Conservation (phyloP, 73 alveolate species). For the Tetrahymena malaccensis region DNA sequence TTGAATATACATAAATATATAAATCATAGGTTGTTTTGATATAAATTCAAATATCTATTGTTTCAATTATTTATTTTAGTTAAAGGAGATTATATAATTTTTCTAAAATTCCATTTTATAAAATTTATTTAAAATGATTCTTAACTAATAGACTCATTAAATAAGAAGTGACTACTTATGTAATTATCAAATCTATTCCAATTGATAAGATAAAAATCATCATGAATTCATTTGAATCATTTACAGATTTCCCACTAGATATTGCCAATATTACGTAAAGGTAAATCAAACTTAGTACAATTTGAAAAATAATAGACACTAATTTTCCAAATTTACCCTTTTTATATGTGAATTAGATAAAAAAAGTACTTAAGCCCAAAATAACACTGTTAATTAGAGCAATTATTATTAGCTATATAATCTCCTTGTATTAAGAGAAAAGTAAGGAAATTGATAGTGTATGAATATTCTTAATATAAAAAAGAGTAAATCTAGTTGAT, state of each 20-base stretch:
- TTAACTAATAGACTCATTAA: background rate
- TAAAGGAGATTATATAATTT: too few relatives aligned
- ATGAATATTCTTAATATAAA: background rate
- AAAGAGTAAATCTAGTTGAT: background rate
- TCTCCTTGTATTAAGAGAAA: too few relatives aligned
- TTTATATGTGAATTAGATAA: background rate
- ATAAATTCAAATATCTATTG: too few relatives aligned
- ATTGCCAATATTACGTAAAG: background rate
- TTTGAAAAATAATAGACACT: background rate
- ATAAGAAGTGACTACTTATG: background rate
- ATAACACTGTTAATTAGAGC: background rate
- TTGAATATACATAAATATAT: too few relatives aligned
- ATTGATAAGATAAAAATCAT: background rate
- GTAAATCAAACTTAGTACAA: background rate
- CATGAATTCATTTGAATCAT: background rate
- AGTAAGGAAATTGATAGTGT: background rate
- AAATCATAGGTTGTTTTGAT: too few relatives aligned
- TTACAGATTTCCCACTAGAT: background rate
- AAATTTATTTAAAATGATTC: background rate
- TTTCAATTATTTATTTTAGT: too few relatives aligned
- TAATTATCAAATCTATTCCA: background rate
- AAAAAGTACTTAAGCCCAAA: background rate
- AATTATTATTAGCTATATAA: background rate
- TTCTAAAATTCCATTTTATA: too few relatives aligned
- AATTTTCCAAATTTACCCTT: background rate